phyloP scores from a whole-genome alignment of 2,329 filamentous ascomycete genomes.

The Neonectria ditissima region DNA sequence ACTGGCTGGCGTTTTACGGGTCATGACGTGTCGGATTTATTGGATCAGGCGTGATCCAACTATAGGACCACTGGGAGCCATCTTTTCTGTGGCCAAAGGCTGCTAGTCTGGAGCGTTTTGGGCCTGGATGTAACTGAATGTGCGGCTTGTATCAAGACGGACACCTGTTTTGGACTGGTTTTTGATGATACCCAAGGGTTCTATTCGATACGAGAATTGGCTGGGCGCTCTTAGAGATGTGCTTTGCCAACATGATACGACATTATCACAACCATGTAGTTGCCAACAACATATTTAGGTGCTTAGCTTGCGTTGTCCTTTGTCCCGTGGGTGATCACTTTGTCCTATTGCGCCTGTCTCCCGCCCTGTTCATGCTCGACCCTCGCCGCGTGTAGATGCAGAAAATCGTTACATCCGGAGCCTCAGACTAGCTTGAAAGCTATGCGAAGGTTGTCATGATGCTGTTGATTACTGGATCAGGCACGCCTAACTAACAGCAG shows the following conservation, averaged over 20 bases:
- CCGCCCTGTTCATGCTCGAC: not conserved
- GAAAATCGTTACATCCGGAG: not conserved
- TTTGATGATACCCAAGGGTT: constrained; percentile 50
- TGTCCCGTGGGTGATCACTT: not conserved
- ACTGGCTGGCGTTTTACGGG: constrained; percentile 26
- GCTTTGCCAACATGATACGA: constrained; percentile 24
- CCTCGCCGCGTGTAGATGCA: not conserved
- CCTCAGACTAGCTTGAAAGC: not conserved
- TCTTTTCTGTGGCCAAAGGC: constrained; percentile 20
- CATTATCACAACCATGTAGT: constrained; percentile 24
- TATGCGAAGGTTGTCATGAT: not conserved
- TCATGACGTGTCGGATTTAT: constrained; percentile 27
- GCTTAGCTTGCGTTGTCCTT: not conserved
- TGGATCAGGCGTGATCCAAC: constrained; percentile 22
- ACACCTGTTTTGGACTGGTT: constrained; percentile 47
- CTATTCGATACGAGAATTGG: constrained; percentile 39
- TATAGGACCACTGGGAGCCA: constrained; percentile 21
- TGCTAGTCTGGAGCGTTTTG: constrained; percentile 23
- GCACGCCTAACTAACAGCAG: not conserved
- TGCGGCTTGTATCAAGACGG: constrained; percentile 44
- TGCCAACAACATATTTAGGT: constrained; percentile 17
- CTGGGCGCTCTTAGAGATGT: constrained; percentile 31
- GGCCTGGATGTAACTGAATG: constrained; percentile 39
- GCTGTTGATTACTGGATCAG: not conserved
- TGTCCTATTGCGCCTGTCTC: not conserved